phyloP scores from a whole-genome alignment of 2,329 filamentous ascomycete species.

The Penicillium polonicum region DNA sequence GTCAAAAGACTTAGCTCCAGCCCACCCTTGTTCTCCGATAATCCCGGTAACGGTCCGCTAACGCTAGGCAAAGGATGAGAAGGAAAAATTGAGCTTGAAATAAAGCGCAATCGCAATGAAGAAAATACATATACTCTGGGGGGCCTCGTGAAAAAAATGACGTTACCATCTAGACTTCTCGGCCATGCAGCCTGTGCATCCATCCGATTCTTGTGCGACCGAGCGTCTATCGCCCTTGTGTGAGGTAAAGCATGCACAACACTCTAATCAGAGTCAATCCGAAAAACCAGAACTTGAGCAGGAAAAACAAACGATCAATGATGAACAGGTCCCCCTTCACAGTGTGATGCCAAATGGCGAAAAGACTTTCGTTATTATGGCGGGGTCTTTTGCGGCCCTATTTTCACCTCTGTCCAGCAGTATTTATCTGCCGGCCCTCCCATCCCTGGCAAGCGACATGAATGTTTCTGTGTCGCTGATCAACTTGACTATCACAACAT shows the following conservation, averaged over 20 bases:
- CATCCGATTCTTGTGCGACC: background rate
- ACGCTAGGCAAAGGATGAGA: background rate
- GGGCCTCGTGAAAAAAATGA: background rate
- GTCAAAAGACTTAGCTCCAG: background rate
- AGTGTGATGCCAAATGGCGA: constrained; percentile 6
- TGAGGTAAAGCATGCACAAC: background rate
- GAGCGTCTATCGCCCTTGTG: background rate
- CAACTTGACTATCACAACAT: constrained; percentile 38
- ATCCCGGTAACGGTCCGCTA: background rate
- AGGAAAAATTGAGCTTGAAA: background rate
- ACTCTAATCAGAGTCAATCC: background rate
- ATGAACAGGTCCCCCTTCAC: background rate
- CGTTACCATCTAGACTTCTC: background rate
- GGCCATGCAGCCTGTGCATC: background rate
- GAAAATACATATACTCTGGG: background rate
- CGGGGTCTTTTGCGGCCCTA: constrained; percentile 15
- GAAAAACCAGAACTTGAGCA: background rate
- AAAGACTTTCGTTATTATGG: constrained; percentile 13
- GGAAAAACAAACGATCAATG: background rate
- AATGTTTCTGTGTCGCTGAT: constrained; percentile 25
- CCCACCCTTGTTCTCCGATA: background rate
- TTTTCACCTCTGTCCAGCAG: constrained; percentile 21
- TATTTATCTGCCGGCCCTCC: constrained; percentile 42
- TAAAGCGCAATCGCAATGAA: background rate
- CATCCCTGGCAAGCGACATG: constrained; percentile 33